phyloP scores from a whole-genome alignment of 768 basidiomycete genomes.

The Podaxis carcinomalis region DNA sequence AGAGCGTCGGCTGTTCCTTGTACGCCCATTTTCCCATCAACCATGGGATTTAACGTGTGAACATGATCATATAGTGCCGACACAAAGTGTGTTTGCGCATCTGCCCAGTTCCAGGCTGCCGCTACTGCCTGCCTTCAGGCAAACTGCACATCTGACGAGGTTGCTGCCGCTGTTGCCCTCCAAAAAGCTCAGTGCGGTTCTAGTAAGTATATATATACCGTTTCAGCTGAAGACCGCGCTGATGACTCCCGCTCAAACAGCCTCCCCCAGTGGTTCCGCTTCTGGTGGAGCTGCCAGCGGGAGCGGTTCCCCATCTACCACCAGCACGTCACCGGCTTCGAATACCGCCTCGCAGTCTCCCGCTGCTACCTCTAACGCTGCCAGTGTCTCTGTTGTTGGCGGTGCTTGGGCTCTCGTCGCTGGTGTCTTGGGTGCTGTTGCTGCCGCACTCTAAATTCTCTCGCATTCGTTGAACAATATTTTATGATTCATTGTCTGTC shows the following conservation, averaged over 20 bases:
- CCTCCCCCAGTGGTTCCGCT: slow-evolving; percentile 6
- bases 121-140: slow-evolving; percentile 17
- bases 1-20: slow-evolving; percentile 15
- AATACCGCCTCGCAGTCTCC: neutral
- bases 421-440: neutral
- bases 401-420: slow-evolving; percentile 5
- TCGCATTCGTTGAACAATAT: neutral
- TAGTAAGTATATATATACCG: slow-evolving; percentile 12
- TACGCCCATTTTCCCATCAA: slow-evolving; percentile 6
- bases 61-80: slow-evolving; percentile 14
- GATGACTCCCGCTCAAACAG: slow-evolving; percentile 14
- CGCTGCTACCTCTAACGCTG: slow-evolving; percentile 4
- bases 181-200: slow-evolving; percentile 17
- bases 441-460: neutral
- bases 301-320: neutral
- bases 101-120: slow-evolving; percentile 19
- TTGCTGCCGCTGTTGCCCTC: slow-evolving; percentile 15
- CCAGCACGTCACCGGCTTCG: neutral
- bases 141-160: slow-evolving; percentile 17
- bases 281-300: neutral
- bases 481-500: neutral
- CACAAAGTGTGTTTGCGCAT: slow-evolving; percentile 18
- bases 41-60: neutral
- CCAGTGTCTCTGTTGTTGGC: slow-evolving; percentile 1
- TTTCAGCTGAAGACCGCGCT: neutral